Percentiles rank a stretch among this genome's conserved stretches.
Evolutionary conservation across 441 rosid species (phyloP).

Genomic region (Bruguiera hainesii): DNA sequence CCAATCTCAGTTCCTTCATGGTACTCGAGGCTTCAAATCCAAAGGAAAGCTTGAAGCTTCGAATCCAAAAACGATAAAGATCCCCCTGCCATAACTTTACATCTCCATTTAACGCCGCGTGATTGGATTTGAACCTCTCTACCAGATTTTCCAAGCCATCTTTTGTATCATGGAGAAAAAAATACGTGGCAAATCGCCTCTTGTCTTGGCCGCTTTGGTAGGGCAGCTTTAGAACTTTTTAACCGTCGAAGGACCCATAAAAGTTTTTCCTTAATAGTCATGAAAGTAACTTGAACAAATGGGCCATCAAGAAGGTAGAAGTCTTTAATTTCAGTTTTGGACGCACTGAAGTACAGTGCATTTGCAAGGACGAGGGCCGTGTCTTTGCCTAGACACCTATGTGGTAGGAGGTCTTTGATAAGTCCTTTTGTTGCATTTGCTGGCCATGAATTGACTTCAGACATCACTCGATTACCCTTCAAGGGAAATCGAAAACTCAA

Average conservation of each 20-base stretch:
- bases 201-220: constrained; percentile 3
- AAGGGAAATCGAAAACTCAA: not conserved
- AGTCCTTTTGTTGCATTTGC: constrained; percentile 25
- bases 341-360: constrained; percentile 33
- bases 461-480: constrained; percentile 22
- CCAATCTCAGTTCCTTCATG: constrained; percentile 16
- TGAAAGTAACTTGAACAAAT: constrained; percentile 26
- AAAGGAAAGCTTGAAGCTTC: constrained; percentile 26
- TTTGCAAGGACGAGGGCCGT: constrained; percentile 29
- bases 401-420: constrained; percentile 20
- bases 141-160: constrained; percentile 2
- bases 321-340: constrained; percentile 12
- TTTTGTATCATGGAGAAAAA: constrained; percentile 7
- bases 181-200: constrained; percentile 8
- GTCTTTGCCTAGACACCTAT: not conserved
- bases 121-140: constrained; percentile 7
- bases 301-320: constrained; percentile 27
- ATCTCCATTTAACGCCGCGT: not conserved
- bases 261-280: constrained; percentile 11
- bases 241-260: constrained; percentile 6
- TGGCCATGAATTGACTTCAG: constrained; percentile 29
- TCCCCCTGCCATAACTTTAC: not conserved
- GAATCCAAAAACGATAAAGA: constrained; percentile 22
- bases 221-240: constrained; percentile 7
- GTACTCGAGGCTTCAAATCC: constrained; percentile 19